Conservation (phyloP, 495 filamentous ascomycete species). For the Aspergillus saccharolyticus region DNA sequence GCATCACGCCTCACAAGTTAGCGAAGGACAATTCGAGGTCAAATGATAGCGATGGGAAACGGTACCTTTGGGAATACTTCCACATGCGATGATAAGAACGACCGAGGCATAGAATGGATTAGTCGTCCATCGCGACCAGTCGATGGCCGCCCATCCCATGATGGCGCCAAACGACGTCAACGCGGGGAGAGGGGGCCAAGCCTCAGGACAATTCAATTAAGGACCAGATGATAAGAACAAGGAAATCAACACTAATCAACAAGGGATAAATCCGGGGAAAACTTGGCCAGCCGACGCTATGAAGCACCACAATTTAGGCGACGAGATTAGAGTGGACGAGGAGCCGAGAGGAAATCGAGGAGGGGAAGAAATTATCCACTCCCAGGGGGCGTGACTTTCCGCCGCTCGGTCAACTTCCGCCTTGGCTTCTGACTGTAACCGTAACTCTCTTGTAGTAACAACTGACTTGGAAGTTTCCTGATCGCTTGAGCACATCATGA, state of each 20-base stretch:
- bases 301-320: neutral
- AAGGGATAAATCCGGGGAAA: conserved; percentile 21
- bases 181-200: conserved; percentile 4
- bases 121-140: conserved; percentile 35
- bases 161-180: conserved; percentile 4
- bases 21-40: neutral
- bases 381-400: conserved; percentile 7
- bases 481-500: too few species aligned
- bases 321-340: conserved; percentile 1
- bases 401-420: conserved; percentile 27
- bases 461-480: too few species aligned
- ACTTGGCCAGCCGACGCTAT: neutral
- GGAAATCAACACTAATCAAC: conserved; percentile 5
- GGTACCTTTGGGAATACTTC: conserved; percentile 42
- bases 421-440: too few species aligned
- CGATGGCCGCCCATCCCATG: conserved; percentile 26
- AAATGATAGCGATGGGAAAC: neutral
- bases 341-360: conserved; percentile 1
- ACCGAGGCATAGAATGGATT: conserved; percentile 39
- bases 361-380: conserved; percentile 1
- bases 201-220: neutral
- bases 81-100: conserved; percentile 37
- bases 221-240: neutral
- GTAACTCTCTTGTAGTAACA: too few species aligned
- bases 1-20: conserved; percentile 4